These are phyloP conservation scores for Xylaria polymorpha DNA, from an alignment of 2,329 filamentous ascomycete species.

Conservation along the genomic window DNA sequence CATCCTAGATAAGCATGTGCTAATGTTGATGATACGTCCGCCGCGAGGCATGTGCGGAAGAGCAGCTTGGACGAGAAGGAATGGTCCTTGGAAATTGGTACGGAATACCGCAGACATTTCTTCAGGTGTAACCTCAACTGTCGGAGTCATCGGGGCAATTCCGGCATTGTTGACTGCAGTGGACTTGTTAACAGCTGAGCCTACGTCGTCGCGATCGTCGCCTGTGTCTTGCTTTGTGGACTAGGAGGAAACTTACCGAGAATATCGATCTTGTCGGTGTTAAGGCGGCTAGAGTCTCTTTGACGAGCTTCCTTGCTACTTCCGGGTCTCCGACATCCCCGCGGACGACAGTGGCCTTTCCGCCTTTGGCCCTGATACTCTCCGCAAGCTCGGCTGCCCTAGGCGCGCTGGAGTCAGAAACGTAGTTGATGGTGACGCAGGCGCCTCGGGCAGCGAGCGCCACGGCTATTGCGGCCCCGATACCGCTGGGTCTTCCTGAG, in stretches of 20 bases:
- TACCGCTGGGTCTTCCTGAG: conserved; percentile 57
- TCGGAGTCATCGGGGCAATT: conserved; percentile 30
- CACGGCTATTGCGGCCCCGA: conserved; percentile 56
- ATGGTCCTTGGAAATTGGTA: conserved; percentile 46
- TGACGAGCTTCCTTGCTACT: conserved; percentile 39
- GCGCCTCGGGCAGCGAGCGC: conserved; percentile 57
- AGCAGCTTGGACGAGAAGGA: conserved; percentile 46
- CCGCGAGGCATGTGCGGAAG: conserved; percentile 50
- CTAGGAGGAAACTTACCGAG: conserved; percentile 40
- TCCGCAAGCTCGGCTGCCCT: conserved; percentile 50
- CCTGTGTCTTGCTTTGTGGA: conserved; percentile 3
- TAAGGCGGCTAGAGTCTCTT: conserved; percentile 42
- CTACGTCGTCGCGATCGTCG: background rate
- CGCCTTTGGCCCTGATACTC: conserved; percentile 47
- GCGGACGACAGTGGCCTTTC: conserved; percentile 40
- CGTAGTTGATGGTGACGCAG: conserved; percentile 54
- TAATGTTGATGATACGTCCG: conserved; percentile 53
- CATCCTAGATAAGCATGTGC: conserved; percentile 47
- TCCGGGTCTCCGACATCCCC: conserved; percentile 38
- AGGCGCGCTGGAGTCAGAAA: conserved; percentile 50
- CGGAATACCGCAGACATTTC: conserved; percentile 43
- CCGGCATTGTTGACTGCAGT: conserved; percentile 8
- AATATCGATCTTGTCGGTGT: conserved; percentile 46
- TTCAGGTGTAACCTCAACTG: conserved; percentile 41
- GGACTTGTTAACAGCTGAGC: background rate